A percentile compares a stretch with the other conserved stretches of the same genome.
phyloP scores from a whole-genome alignment of 352 stramenopile genomes.

The Pythium sp. region DNA sequence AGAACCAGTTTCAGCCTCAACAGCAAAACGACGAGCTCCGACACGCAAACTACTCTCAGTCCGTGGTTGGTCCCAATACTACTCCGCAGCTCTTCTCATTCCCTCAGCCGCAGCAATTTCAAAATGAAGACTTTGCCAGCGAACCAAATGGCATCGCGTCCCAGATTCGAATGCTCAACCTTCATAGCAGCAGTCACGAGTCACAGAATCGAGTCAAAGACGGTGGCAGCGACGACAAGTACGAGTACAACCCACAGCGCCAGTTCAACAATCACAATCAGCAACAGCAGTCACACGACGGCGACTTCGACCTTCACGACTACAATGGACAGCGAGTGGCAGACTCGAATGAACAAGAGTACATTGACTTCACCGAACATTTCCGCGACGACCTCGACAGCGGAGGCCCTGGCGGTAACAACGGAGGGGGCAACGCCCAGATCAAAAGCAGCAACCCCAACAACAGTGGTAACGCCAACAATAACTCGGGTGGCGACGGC shows the following conservation, averaged over 20 bases:
- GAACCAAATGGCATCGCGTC: conserved; percentile 3
- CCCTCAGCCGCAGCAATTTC: conserved; percentile 7
- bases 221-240: conserved; percentile 8
- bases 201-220: background rate
- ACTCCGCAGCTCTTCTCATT: conserved; percentile 6
- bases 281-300: background rate
- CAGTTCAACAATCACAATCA: conserved; percentile 11
- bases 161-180: conserved; percentile 11
- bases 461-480: conserved; percentile 19
- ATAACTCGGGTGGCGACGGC: conserved; percentile 20
- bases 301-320: background rate
- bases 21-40: background rate
- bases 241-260: conserved; percentile 29
- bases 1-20: background rate
- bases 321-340: background rate
- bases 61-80: background rate
- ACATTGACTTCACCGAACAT: conserved; percentile 49
- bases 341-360: conserved; percentile 27
- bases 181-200: background rate
- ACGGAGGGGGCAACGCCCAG: conserved; percentile 9
- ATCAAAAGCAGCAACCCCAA: conserved; percentile 19
- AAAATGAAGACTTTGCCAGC: background rate
- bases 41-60: background rate
- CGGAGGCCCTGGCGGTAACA: background rate
- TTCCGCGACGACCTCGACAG: conserved; percentile 37